Conservation (phyloP, 495 filamentous ascomycete species). For the Neurospora terricola region DNA sequence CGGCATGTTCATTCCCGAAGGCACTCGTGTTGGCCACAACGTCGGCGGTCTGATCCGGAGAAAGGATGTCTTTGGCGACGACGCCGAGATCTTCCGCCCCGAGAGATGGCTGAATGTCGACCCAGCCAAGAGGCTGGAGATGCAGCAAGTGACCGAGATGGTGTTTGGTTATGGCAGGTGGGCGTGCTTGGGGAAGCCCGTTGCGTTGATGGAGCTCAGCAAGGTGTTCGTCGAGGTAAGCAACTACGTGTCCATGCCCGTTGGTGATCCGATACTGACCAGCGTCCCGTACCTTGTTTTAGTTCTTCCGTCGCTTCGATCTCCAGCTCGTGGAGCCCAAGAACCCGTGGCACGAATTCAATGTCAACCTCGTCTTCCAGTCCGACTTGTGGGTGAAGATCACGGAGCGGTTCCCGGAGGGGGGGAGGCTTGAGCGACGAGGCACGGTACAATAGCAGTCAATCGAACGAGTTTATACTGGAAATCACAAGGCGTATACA, state of each 20-base stretch:
- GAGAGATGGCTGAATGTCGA: slow-evolving; percentile 42
- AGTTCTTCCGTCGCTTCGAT: slow-evolving; percentile 32
- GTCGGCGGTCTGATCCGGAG: slow-evolving; percentile 16
- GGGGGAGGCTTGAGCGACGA: background rate
- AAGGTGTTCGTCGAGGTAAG: slow-evolving; percentile 45
- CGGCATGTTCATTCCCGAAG: slow-evolving; percentile 41
- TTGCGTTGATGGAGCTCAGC: slow-evolving; percentile 35
- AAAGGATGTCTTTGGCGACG: slow-evolving; percentile 23
- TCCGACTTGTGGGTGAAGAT: background rate
- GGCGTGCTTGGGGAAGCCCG: slow-evolving; percentile 27
- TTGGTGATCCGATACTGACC: background rate
- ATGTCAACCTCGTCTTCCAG: background rate
- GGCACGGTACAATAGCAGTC: background rate
- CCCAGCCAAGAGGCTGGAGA: slow-evolving; percentile 15
- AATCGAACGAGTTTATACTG: too few species aligned
- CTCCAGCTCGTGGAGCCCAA: slow-evolving; percentile 33
- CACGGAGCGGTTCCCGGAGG: background rate
- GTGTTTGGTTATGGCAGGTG: slow-evolving; percentile 26
- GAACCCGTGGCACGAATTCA: slow-evolving; percentile 20
- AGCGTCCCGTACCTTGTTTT: background rate
- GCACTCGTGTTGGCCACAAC: slow-evolving; percentile 43
- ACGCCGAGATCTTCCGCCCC: slow-evolving; percentile 37
- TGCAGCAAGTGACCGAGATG: slow-evolving; percentile 21
- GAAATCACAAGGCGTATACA: too few species aligned
- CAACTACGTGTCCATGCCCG: background rate